Evolutionary conservation across 257 asterid species (phyloP).

Genomic region (Primulina tabacum): DNA sequence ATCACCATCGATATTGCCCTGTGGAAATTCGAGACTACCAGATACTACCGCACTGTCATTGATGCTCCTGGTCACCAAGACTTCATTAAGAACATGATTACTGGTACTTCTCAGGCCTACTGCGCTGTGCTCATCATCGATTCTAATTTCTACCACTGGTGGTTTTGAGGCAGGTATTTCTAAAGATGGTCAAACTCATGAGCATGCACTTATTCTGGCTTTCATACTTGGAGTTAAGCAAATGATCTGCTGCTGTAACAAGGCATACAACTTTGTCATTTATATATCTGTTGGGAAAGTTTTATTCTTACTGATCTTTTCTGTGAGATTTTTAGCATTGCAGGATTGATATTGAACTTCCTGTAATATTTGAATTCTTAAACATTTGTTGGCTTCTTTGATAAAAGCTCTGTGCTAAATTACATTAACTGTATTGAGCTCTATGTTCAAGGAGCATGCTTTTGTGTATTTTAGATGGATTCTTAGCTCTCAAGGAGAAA

Average conservation of each 20-base stretch:
- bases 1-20: slow-evolving; percentile 64
- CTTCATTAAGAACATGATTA: slow-evolving; percentile 66
- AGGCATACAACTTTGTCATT: slow-evolving; percentile 28
- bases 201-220: slow-evolving; percentile 76
- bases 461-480: too few relatives aligned
- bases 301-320: too few relatives aligned
- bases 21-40: slow-evolving; percentile 74
- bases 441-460: too few relatives aligned
- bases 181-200: slow-evolving; percentile 88
- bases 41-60: slow-evolving; percentile 57
- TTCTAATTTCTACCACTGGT: slow-evolving; percentile 81
- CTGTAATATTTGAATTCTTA: too few relatives aligned
- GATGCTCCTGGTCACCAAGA: slow-evolving; percentile 90
- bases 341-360: too few relatives aligned
- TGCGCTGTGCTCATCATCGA: slow-evolving; percentile 83
- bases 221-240: slow-evolving; percentile 81
- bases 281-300: not conserved
- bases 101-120: slow-evolving; percentile 83
- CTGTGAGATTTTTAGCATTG: too few relatives aligned
- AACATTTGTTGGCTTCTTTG: too few relatives aligned
- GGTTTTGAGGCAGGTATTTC: slow-evolving; percentile 89
- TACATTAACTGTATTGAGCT: too few relatives aligned
- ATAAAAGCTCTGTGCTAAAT: too few relatives aligned
- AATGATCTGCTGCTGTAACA: slow-evolving; percentile 77
- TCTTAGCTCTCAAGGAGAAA: too few relatives aligned